Conservation (phyloP, 345 rosid species). For the Camelina hispida region DNA sequence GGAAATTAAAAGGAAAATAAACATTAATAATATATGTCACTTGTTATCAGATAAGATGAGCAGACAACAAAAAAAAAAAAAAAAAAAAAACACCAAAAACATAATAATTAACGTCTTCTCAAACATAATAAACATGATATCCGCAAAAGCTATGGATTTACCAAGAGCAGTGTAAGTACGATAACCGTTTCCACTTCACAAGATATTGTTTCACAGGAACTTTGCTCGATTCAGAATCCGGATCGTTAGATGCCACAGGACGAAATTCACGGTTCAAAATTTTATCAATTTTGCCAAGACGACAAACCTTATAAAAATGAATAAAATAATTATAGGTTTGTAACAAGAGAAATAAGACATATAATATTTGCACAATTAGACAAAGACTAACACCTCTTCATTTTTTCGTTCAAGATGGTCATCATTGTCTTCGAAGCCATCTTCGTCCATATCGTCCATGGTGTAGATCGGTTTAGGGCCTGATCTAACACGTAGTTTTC, state of each 20-base stretch:
- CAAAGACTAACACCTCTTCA: constrained; percentile 61
- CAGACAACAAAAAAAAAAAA: neutral
- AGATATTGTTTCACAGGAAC: constrained; percentile 79
- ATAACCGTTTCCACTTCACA: constrained; percentile 91
- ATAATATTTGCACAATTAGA: constrained; percentile 26
- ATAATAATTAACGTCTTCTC: constrained; percentile 14
- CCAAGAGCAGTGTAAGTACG: constrained; percentile 97
- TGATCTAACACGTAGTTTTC: constrained; percentile 67
- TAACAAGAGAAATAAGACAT: neutral
- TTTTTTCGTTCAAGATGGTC: constrained; percentile 56
- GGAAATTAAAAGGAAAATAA: neutral
- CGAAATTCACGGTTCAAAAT: constrained; percentile 82
- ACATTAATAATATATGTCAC: neutral
- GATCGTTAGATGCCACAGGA: constrained; percentile 61
- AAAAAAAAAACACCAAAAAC: constrained; percentile 8
- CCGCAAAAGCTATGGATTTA: constrained; percentile 36
- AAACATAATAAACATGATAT: constrained; percentile 17
- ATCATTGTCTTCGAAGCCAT: constrained; percentile 43
- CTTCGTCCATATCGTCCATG: constrained; percentile 67
- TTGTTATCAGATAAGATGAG: neutral
- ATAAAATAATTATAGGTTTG: constrained; percentile 23
- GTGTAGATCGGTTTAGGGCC: constrained; percentile 67
- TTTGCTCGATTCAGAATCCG: constrained; percentile 62
- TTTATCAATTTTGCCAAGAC: constrained; percentile 69
- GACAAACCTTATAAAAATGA: constrained; percentile 66